Percentiles rank a stretch among this genome's conserved stretches.
Conservation (phyloP, 805 yeast genomes). For the Yarrowia sp. region DNA sequence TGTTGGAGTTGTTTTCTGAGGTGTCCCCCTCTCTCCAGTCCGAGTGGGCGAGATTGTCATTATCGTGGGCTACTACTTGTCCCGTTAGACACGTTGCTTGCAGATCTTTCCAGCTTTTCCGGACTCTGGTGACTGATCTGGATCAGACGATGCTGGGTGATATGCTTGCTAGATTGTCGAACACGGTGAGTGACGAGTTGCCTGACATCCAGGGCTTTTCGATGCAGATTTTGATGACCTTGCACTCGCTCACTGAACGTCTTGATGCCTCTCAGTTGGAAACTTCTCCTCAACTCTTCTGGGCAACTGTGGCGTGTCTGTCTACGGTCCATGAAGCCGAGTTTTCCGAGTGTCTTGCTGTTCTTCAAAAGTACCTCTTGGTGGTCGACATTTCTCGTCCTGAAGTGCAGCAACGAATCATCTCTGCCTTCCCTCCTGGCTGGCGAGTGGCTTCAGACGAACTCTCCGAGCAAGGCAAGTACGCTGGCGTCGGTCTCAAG, state of each 20-base stretch:
- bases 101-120: constrained; percentile 89
- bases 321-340: constrained; percentile 92
- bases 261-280: constrained; percentile 77
- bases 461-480: constrained; percentile 23
- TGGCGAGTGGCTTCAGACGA: constrained; percentile 71
- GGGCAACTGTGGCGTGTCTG: constrained; percentile 93
- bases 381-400: constrained; percentile 86
- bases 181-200: constrained; percentile 89
- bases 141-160: constrained; percentile 91
- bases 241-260: constrained; percentile 90
- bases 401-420: constrained; percentile 81
- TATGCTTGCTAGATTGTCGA: constrained; percentile 90
- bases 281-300: constrained; percentile 90
- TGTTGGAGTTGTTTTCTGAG: constrained; percentile 60
- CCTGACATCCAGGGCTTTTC: constrained; percentile 94
- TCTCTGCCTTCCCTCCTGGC: constrained; percentile 87
- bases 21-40: constrained; percentile 61
- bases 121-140: constrained; percentile 79
- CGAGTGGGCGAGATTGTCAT: constrained; percentile 84
- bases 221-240: constrained; percentile 95
- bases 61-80: constrained; percentile 96
- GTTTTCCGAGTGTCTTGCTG: constrained; percentile 83
- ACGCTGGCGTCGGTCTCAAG: constrained; percentile 27
- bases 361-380: constrained; percentile 79
- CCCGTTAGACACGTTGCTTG: constrained; percentile 97